Evolutionary conservation across 2,329 filamentous ascomycete species (phyloP), one percentile per base, ranked within the genome.

Genomic region (Fusarium gaditjirri): DNA sequence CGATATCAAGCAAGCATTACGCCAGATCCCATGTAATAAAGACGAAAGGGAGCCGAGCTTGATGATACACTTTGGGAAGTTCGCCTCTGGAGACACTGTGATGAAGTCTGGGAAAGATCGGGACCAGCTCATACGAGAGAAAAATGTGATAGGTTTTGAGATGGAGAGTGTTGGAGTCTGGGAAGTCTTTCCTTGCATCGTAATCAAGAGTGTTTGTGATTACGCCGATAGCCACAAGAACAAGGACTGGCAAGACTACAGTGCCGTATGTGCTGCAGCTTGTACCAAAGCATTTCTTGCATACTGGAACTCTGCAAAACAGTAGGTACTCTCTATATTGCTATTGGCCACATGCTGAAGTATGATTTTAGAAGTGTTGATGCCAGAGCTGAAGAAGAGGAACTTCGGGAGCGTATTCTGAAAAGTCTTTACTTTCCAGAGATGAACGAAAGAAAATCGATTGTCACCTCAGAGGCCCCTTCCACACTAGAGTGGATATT

Each of bases 141-240:
- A 44, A 8, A 46, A 46, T 3, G 39, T 39, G 2, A 70, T 73
- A 8, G 69, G 46, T 1, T 72, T 73, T 5, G 71, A 73, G 29
- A 72, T 72, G 62, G 69, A 72, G 21, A 54, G 65, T 11, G 66
- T 56, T 13, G 71, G 61, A 6, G 49, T 62, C 9, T 73, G 69
- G 62, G 60, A 70, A 13, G 29, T 35, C 0, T 70, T 72, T 5
- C 69, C 62, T 8, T 72, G 66, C 5, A 27, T 72, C 6, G 41
- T 70, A 2, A 68, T 73, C 36, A 73, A 73, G 23, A 56, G 71
- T 3, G 65, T 55, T 8, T 64, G 58, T 14, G 69, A 73, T 38
- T 73, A 72, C 23, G 65, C 65, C 21, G 70, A 73, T n/a, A 67
- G 68, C 11, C 46, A 59, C 14, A 71, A 73, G 31, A 58, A 49